These are phyloP conservation scores for Panicum virgatum DNA, from an alignment of 202 grass and related monocot genomes.

Conservation along the genomic window DNA sequence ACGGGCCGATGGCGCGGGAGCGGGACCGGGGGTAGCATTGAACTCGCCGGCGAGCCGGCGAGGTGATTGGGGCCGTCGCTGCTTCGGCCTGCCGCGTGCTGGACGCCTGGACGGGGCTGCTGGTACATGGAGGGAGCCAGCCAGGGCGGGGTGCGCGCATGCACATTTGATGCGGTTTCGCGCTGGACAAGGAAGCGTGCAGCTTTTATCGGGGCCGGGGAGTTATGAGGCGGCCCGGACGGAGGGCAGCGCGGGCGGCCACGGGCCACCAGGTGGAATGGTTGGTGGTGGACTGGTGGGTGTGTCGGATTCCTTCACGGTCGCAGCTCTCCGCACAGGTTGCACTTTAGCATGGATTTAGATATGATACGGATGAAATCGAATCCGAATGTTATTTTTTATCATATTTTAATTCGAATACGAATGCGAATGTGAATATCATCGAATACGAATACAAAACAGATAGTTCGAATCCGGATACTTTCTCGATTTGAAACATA, in stretches of 20 bases:
- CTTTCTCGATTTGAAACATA: no score
- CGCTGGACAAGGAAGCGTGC: constrained; percentile 37
- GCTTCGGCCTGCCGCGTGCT: neutral
- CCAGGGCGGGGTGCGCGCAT: no score
- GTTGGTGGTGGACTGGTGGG: neutral
- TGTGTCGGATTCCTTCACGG: constrained; percentile 1
- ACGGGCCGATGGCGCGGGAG: neutral
- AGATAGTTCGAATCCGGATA: no score
- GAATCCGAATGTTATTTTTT: no score
- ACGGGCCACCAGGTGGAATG: constrained; percentile 12
- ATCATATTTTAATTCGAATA: no score
- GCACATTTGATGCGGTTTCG: constrained; percentile 35
- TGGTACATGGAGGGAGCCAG: neutral
- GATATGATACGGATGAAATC: no score
- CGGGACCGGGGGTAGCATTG: constrained; percentile 1
- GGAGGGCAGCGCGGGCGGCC: neutral
- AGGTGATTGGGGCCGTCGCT: neutral
- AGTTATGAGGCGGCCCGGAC: neutral
- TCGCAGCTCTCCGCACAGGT: no score
- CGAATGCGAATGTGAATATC: no score
- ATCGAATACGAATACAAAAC: no score
- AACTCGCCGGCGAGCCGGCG: constrained; percentile 14
- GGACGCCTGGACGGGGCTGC: no score
- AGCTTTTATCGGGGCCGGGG: constrained; percentile 40
- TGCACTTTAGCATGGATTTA: no score